phyloP scores from a whole-genome alignment of 768 basidiomycete species.

The Scleroderma bovista region DNA sequence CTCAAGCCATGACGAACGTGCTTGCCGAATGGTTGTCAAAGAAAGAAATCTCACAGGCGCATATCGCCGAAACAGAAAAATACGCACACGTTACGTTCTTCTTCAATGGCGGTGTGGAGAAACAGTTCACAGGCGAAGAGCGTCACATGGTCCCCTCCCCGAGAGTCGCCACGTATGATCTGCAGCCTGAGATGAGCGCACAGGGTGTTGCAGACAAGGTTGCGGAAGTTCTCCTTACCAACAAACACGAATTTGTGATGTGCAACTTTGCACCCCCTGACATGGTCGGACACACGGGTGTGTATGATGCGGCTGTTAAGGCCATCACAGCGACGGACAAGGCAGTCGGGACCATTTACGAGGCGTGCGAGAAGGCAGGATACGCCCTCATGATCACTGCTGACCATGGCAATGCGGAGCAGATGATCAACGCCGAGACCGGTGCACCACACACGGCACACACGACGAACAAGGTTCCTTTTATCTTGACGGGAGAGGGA shows the following conservation, averaged over 20 bases:
- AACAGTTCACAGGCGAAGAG: constrained; percentile 80
- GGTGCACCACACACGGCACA: constrained; percentile 90
- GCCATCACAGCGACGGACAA: constrained; percentile 86
- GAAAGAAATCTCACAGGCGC: constrained; percentile 77
- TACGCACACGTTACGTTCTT: constrained; percentile 98
- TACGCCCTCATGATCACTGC: constrained; percentile 87
- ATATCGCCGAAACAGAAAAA: constrained; percentile 97
- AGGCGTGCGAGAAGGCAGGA: constrained; percentile 79
- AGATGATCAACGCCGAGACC: constrained; percentile 82
- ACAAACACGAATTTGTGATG: constrained; percentile 86
- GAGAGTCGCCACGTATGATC: constrained; percentile 92
- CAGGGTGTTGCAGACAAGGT: constrained; percentile 88
- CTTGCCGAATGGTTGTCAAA: constrained; percentile 87
- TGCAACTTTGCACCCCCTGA: constrained; percentile 98
- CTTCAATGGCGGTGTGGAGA: constrained; percentile 96
- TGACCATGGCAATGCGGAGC: constrained; percentile 95
- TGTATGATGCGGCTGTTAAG: constrained; percentile 85
- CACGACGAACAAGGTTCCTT: constrained; percentile 82
- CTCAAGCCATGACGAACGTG: constrained; percentile 89
- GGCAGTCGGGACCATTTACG: constrained; percentile 83
- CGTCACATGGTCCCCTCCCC: constrained; percentile 87
- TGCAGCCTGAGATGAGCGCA: constrained; percentile 85
- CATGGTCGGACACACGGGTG: constrained; percentile 95
- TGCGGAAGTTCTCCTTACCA: constrained; percentile 69
- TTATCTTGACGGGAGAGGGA: constrained; percentile 74